Evolutionary conservation across 2,329 filamentous ascomycete genomes (phyloP).

Genomic region (Didymella pomorum): DNA sequence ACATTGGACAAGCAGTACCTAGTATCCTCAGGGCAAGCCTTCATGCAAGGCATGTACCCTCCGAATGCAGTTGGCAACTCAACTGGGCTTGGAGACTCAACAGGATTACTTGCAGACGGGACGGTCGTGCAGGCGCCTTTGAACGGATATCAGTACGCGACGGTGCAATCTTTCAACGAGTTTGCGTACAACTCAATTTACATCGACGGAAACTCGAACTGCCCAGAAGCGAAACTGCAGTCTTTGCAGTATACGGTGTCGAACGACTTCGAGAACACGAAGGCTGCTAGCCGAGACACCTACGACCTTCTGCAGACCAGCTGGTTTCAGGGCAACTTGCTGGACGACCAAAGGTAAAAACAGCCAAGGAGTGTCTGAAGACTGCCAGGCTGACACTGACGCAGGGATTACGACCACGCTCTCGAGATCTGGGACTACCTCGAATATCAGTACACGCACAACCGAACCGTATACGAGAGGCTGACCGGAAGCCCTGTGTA

Average conservation of each 20-base stretch:
- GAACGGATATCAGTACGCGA: slow-evolving; percentile 65
- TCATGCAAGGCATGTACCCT: slow-evolving; percentile 69
- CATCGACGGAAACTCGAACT: slow-evolving; percentile 59
- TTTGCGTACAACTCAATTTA: slow-evolving; percentile 61
- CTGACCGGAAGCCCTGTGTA: slow-evolving; percentile 43
- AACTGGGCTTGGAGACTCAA: slow-evolving; percentile 37
- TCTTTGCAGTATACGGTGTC: slow-evolving; percentile 54
- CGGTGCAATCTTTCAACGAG: slow-evolving; percentile 54
- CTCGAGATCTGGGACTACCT: slow-evolving; percentile 65
- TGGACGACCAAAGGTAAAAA: slow-evolving; percentile 14
- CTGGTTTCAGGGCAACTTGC: slow-evolving; percentile 50
- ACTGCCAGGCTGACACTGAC: slow-evolving; percentile 1
- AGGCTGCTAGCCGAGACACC: slow-evolving; percentile 50
- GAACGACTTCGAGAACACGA: slow-evolving; percentile 52
- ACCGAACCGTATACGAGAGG: slow-evolving; percentile 51
- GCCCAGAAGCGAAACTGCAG: slow-evolving; percentile 50
- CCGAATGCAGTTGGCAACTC: slow-evolving; percentile 50
- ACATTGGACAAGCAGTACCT: slow-evolving; percentile 59
- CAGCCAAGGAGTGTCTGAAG: background rate
- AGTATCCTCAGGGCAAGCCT: slow-evolving; percentile 64
- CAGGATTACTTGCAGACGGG: slow-evolving; percentile 60
- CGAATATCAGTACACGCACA: slow-evolving; percentile 62
- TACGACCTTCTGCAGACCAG: slow-evolving; percentile 57
- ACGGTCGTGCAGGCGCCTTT: slow-evolving; percentile 58
- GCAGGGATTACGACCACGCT: slow-evolving; percentile 61